Evolutionary conservation across 179 eudicot genomes (phyloP), one percentile per base, ranked within the genome.

Genomic region (Beta macrorhiza): DNA sequence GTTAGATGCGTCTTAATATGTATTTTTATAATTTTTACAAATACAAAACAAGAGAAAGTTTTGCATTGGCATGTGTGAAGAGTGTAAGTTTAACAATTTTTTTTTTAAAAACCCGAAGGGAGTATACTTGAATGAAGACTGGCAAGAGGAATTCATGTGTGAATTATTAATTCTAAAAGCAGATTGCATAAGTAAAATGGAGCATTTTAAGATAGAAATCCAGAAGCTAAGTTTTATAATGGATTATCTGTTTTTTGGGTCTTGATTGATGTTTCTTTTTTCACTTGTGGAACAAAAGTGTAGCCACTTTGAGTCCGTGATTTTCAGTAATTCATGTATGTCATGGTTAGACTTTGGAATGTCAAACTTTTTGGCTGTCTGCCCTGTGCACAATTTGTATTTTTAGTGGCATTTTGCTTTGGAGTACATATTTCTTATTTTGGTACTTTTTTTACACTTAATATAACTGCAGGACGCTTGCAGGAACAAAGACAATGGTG

Each of bases 401-500:
- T 17, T 59, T 72, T 13, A 2, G 5, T 7, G 44, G 7, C 25
- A 44, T 61, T 20, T 44, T 71, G 19, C 45, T 53, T 10, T 67
- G 57, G 71, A 47, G 74, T 69, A 45, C 17, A 56, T 37, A 25
- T 32, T 49, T 17, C 5, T 56, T 51, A 29, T 7, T 10, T 58
- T 47, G 11, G 15, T 6, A 32, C 12, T 56, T 53, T 6, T 61
- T 73, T 13, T 64, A 29, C 12, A 58, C 56, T 52, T 55, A 17
- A 47, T 29, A 29, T 78, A 13, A 42, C 32, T 72, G 19, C 64
- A 45, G 12, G 45, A 64, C 45, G 14, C 53, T 64, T 84, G 79
- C 90, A 91, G 93, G 87, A 87, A 84, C 79, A 84, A 77, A 67
- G 84, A 78, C 44, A 65, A 80, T 68, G 88, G 68, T 74, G 79